Base-by-base conservation (phyloP, 164 flowering plant genomes). In the Kalanchoe fedtschenkoi region DNA sequence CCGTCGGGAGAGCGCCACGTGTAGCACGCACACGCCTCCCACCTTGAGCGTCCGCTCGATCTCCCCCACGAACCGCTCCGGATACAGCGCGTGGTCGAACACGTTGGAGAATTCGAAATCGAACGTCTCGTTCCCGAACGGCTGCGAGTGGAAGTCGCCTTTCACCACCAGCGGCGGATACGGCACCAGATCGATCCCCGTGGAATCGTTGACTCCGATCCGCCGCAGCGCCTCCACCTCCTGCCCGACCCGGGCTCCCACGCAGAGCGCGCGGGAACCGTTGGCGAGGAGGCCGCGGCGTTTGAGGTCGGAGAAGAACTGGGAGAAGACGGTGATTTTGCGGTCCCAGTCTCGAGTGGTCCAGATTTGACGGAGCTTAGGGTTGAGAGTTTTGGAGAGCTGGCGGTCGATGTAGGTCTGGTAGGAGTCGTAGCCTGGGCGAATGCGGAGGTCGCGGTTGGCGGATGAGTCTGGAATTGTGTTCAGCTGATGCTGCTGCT, bases 31-130 rank as follows among this genome's bases (percentile, higher is more conserved):
- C 0, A 88, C 74, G 56, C 97, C 97, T 0, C 83, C 83, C 0
- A 81, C 81, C 70, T 67, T 84, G 72, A 90, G 66, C 74, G 97
- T 90, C 82, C 97, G 79, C 63, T 90, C 86, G 72, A 90, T 88
- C 83, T 90, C 97, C 39, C 67, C 79, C 14, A 81, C 93, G 67
- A 88, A 90, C 63, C 54, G 73, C 1, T 58, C 55, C 76, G 97
- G 95, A 43, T 81, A 88, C 22, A 90, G 67, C 51, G 97, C 93
- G 71, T 90, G 97, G 47, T 91, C 96, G 67, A 91, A 88, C 74
- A 91, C 97, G 75, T 91, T 91, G 0, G 96, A 88, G 76, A 91
- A 91, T 54, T 88, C 93, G 62, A 91, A 88, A 64, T 91, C 96
- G 69, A 91, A 91, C 0, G 80, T 82, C 33, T 58, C 80, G 66